Evolutionary conservation across 2,329 filamentous ascomycete species (phyloP).

Genomic region (Westerdykella sp.): DNA sequence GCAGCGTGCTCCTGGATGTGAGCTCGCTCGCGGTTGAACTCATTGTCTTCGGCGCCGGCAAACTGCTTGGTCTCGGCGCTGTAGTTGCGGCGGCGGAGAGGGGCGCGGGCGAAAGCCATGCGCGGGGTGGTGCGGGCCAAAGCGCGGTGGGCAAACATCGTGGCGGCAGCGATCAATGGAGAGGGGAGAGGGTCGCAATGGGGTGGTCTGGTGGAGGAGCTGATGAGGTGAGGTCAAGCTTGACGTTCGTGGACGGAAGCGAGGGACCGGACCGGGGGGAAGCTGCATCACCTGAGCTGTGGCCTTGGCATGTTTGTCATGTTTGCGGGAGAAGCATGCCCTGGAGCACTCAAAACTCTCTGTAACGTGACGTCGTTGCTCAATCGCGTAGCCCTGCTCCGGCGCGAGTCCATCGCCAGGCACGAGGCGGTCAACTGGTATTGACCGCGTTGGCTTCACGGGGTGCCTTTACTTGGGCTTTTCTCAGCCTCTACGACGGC

Average conservation of each 20-base stretch:
- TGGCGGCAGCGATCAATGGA: conserved; percentile 7
- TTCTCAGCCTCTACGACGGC: no score
- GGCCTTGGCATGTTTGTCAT: conserved; percentile 20
- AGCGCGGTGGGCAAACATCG: conserved; percentile 32
- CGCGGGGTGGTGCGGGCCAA: conserved; percentile 47
- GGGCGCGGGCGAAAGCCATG: conserved; percentile 50
- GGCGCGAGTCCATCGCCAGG: no score
- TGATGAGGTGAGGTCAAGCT: conserved; percentile 16
- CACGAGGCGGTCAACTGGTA: no score
- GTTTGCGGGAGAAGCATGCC: conserved; percentile 17
- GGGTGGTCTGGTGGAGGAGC: conserved; percentile 11
- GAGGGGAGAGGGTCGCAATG: conserved; percentile 26
- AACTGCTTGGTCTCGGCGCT: conserved; percentile 58
- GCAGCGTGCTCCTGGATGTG: conserved; percentile 87
- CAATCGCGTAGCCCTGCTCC: conserved; percentile 9
- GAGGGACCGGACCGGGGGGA: conserved; percentile 11
- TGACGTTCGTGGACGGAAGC: conserved; percentile 9
- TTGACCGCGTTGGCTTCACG: no score
- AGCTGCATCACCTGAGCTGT: conserved; percentile 13
- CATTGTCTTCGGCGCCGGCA: conserved; percentile 66
- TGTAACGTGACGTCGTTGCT: conserved; percentile 11
- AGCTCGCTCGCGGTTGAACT: conserved; percentile 86
- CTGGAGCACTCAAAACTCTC: no score
- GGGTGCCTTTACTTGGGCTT: no score
- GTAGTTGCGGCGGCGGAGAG: conserved; percentile 61